These are phyloP conservation scores for Conringia planisiliqua DNA, from an alignment of 345 rosid species.

Conservation along the genomic window DNA sequence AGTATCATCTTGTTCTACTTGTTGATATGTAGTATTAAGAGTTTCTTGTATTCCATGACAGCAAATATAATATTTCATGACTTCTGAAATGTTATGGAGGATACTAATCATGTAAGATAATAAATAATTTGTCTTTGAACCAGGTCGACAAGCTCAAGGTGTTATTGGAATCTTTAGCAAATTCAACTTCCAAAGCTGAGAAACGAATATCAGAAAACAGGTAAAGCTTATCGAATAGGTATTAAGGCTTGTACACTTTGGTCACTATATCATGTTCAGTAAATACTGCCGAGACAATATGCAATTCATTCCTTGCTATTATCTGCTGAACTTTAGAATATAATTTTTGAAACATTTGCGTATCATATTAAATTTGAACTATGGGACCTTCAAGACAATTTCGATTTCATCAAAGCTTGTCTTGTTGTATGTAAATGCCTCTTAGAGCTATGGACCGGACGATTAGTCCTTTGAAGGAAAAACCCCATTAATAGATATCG, in stretches of 20 bases:
- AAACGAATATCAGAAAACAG: conserved; percentile 84
- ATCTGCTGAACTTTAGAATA: neutral
- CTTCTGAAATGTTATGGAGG: conserved; percentile 2
- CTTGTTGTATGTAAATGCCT: neutral
- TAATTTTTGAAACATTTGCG: neutral
- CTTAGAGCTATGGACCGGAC: neutral
- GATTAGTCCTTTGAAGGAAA: conserved; percentile 7
- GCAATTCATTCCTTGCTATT: neutral
- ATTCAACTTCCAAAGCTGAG: conserved; percentile 74
- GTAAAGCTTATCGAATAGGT: conserved; percentile 39
- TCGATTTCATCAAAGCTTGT: neutral
- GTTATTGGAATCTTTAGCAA: conserved; percentile 82
- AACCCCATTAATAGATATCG: neutral
- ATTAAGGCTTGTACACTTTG: too few species aligned
- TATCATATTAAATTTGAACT: neutral
- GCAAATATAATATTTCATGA: neutral
- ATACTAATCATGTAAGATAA: conserved; percentile 2
- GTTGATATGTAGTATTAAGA: neutral
- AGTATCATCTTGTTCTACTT: neutral
- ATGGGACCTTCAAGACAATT: neutral
- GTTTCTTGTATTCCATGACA: conserved; percentile 3
- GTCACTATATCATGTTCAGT: neutral
- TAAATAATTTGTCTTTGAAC: conserved; percentile 19
- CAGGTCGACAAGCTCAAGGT: conserved; percentile 94
- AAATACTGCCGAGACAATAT: neutral